Base-by-base conservation (phyloP, 2,329 filamentous ascomycete genomes). In the Stenocarpella maydis region DNA sequence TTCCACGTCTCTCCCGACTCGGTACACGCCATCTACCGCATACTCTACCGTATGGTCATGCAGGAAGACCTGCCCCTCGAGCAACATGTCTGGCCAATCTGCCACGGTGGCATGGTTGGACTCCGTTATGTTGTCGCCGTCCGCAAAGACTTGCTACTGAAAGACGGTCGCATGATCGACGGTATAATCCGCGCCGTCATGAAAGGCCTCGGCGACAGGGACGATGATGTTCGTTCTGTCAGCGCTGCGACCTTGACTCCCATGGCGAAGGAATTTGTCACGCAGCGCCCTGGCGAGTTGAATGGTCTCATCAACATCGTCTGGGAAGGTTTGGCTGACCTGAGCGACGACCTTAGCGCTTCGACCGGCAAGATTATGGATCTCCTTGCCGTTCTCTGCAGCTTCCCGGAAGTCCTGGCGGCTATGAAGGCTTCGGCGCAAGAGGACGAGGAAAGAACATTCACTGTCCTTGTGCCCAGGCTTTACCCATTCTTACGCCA, bases 311-410 rank as follows among this genome's bases (percentile, higher is more conserved):
- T 98, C 79, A 91, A 92, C 77, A 97, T 98, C 70, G 95, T 99
- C 34, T 99, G 96, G 96, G 93, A 97, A 76, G 98, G 96, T 82
- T 85, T 99, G 28, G 97, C 95, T 4, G 97, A 97, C 77, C 85
- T 99, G n/a, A 95, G 95, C 73, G 96, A 99, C 77, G 96, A 99
- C 77, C 86, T 99, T 21, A 98, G 95, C 78, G 96, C 96, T 4
- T 98, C 96, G 78, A 99, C 97, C 12, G 96, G 96, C 58, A 97
- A 94, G 68, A 97, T 99, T 67, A 99, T 99, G 97, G 97, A 99
- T 79, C 87, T 99, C 49, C 86, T 99, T 21, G 96, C 97, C 17
- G 98, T 96, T 71, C 88, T 99, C 2, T 99, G 96, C 82, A 92
- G 94, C 72, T 99, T 98, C 82, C 93, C 93, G 0, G 89, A 97